phyloP scores from a whole-genome alignment of 2,329 filamentous ascomycete genomes.

The Fusarium sp. region DNA sequence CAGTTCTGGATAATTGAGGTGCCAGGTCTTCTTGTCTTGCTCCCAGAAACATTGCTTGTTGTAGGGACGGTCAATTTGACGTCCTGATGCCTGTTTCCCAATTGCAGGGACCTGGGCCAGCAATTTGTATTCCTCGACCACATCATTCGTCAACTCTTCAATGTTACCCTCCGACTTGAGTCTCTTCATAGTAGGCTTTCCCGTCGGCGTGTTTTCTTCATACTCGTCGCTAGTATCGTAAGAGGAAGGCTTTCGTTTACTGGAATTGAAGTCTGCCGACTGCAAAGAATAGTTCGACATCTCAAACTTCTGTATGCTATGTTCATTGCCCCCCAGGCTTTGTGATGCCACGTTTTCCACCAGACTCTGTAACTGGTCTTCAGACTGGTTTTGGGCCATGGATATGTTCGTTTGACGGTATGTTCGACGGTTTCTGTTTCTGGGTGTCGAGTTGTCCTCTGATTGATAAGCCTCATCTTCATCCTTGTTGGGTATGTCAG shows the following conservation, averaged over 20 bases:
- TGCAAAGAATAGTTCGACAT: conserved; percentile 45
- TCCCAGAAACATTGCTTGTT: conserved; percentile 71
- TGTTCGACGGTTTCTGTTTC: conserved; percentile 44
- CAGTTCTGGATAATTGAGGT: conserved; percentile 74
- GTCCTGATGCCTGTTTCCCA: conserved; percentile 62
- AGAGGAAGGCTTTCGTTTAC: conserved; percentile 67
- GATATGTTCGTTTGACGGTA: conserved; percentile 53
- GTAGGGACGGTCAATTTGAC: conserved; percentile 70
- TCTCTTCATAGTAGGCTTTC: conserved; percentile 67
- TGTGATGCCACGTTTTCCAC: conserved; percentile 68
- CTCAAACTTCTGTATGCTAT: conserved; percentile 28
- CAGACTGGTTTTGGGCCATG: conserved; percentile 59
- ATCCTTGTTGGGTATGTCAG: conserved; percentile 61
- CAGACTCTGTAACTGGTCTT: conserved; percentile 65
- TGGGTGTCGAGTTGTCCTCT: conserved; percentile 54
- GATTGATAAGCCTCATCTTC: conserved; percentile 61
- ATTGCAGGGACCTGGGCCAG: conserved; percentile 65
- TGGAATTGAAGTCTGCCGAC: conserved; percentile 60
- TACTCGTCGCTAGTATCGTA: conserved; percentile 67
- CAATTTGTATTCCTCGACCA: conserved; percentile 61
- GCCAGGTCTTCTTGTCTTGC: conserved; percentile 68
- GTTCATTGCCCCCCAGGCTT: conserved; percentile 65
- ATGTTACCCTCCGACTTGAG: conserved; percentile 65
- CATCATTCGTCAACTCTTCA: conserved; percentile 53
- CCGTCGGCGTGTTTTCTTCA: conserved; percentile 54